Percentiles rank a stretch among this genome's conserved stretches.
Conservation (phyloP, 495 filamentous ascomycete species). For the Geoglossum glabrum region DNA sequence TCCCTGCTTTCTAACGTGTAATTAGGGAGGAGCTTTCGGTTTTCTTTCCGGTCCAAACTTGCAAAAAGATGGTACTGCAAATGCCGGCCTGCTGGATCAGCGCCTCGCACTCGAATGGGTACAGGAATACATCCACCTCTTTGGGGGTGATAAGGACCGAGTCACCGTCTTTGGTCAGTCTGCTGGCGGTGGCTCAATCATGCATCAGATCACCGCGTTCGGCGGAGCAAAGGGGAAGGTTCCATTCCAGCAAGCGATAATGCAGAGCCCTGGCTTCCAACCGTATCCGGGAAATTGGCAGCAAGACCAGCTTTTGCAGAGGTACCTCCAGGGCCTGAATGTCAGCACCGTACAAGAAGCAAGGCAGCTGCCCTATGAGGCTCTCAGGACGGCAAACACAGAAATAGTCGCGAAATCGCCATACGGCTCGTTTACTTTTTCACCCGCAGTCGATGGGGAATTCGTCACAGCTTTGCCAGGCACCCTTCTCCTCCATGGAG, state of each 20-base stretch:
- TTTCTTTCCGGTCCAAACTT: conserved; percentile 19
- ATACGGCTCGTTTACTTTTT: conserved; percentile 38
- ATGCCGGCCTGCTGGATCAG: conserved; percentile 8
- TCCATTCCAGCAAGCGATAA: conserved; percentile 24
- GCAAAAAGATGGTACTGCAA: not conserved
- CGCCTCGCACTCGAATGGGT: conserved; percentile 8
- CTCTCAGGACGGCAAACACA: conserved; percentile 30
- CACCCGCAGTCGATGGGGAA: conserved; percentile 40
- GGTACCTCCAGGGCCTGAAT: conserved; percentile 27
- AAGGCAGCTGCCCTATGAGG: conserved; percentile 22
- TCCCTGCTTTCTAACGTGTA: not conserved
- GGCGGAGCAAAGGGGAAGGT: conserved; percentile 14
- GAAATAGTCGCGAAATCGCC: conserved; percentile 28
- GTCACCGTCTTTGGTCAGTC: conserved; percentile 23
- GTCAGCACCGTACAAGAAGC: conserved; percentile 30
- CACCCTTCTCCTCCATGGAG: conserved; percentile 25
- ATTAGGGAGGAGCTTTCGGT: conserved; percentile 23
- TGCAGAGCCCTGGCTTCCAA: conserved; percentile 27
- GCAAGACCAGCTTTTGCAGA: conserved; percentile 23
- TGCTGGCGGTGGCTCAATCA: conserved; percentile 27
- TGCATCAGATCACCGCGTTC: conserved; percentile 31
- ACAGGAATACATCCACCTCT: conserved; percentile 11
- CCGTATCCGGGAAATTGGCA: conserved; percentile 28
- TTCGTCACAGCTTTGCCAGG: conserved; percentile 31
- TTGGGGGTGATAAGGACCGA: conserved; percentile 23